phyloP scores from a whole-genome alignment of 1,284 basidiomycete species.

The Apiotrichum akiyoshidainum region DNA sequence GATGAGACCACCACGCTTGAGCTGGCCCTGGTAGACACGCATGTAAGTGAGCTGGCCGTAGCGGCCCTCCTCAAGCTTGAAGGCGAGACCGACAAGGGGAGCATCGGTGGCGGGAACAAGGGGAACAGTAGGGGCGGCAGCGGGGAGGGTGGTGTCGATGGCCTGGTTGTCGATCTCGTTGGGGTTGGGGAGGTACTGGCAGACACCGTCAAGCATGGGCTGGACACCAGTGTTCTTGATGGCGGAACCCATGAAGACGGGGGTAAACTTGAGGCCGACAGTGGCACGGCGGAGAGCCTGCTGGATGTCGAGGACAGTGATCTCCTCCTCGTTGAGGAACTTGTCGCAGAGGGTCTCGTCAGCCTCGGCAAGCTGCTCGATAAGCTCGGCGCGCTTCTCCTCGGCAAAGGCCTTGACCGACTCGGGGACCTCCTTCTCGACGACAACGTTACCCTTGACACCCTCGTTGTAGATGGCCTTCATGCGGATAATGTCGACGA shows the following conservation, averaged over 20 bases:
- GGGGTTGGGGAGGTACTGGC: constrained; percentile 91
- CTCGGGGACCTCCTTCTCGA: constrained; percentile 87
- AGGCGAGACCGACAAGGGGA: constrained; percentile 89
- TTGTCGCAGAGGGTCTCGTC: constrained; percentile 93
- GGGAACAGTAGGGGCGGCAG: constrained; percentile 65
- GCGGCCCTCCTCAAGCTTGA: constrained; percentile 97
- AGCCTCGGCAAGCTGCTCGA: constrained; percentile 93
- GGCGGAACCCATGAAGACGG: constrained; percentile 95
- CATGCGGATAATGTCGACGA: constrained; percentile 93
- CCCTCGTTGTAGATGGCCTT: constrained; percentile 94
- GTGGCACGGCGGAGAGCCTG: constrained; percentile 87
- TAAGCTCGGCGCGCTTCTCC: constrained; percentile 81
- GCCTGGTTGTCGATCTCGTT: constrained; percentile 76
- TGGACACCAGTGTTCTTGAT: constrained; percentile 98
- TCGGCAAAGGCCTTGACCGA: constrained; percentile 68
- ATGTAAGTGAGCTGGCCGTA: constrained; percentile 99
- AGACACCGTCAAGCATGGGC: constrained; percentile 89
- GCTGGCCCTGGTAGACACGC: constrained; percentile 94
- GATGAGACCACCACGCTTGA: constrained; percentile 81
- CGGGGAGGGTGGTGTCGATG: constrained; percentile 72
- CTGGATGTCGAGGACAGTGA: constrained; percentile 70
- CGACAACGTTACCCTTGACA: constrained; percentile 79
- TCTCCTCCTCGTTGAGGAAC: constrained; percentile 78
- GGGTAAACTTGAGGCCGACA: constrained; percentile 82
- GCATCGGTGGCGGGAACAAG: constrained; percentile 77